Base-by-base conservation (phyloP, 2,329 filamentous ascomycete species). In the Pseudogymnoascus sp. region DNA sequence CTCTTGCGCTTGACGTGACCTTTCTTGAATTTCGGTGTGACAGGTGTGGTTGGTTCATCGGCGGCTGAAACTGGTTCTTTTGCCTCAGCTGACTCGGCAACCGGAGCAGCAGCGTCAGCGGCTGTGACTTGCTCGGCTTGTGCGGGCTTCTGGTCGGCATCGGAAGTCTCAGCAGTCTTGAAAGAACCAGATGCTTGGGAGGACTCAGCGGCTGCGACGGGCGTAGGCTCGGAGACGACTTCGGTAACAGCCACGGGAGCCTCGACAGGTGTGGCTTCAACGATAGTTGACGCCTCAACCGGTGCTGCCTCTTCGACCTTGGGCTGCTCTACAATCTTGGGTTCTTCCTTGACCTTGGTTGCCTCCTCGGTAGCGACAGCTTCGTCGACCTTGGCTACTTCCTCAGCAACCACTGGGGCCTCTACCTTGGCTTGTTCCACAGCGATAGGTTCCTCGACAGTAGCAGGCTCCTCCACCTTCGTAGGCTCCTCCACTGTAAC, bases 121-220 rank as follows among this genome's bases (percentile, higher is more conserved):
- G 49, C 29, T 33, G 41, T 11, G 19, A 23, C 41, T 26, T 12
- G 41, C 41, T 23, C 41, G 12, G 3, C 41, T 26, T 12, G 8
- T 26, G 29, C 29, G 12, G 49, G 49, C 5, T 55, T 55, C n/a
- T 55, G 49, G 16, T 55, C 49, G 49, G 49, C 49, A 19, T 55
- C 49, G n/a, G 49, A 55, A 33, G 49, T 55, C 12, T 55, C 49
- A 33, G 49, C 49, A 33, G 49, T 55, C 29, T 55, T 55, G 49
- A 55, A 55, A 2, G 49, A 55, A 26, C 16, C 49, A 4, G 49
- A 55, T 55, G 49, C 49, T 33, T 55, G 26, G 7, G 49, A 33
- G 31, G 31, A 33, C 31, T 33, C 31, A 39, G 37, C 39, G 21
- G 10, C 8, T 26, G 21, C 11, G 11, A 14, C 39, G 19, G 16